Evolutionary conservation across 192 early-diverging fungal species (phyloP), one percentile per base, ranked within the genome.

Genomic region (Chytriomyces sp.): DNA sequence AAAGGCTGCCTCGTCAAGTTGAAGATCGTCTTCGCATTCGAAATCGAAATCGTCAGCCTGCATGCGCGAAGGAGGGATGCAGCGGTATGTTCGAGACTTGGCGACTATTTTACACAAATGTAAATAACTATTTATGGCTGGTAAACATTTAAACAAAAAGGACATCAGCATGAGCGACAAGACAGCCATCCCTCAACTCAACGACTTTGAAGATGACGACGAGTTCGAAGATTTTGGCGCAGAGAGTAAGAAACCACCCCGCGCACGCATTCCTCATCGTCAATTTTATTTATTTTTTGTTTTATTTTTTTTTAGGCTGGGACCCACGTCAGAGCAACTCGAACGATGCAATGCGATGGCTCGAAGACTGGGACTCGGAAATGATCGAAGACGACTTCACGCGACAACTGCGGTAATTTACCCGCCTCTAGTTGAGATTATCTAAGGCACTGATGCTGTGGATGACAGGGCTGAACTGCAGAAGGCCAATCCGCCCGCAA

Each of bases 361-460:
- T 57, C 16, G 53, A 57, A 57, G 53, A 57, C 53, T 57, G 53
- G 53, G 53, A 57, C 53, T 57, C 53, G 53, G 53, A 57, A 57
- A 57, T n/a, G 16, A 57, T 57, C 20, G 53, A 57, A n/a, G 53
- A 57, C 53, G 53, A 57, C 53, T 57, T 57, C 53, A 57, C 53
- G 20, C 13, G 20, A 20, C 53, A 57, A 20, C 53, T 57, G 53
- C 53, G 53, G 53, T 57, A 20, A 57, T 13, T 57, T 3, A 57
- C 13, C 20, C 16, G 53, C 16, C 53, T n/a, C 16, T 20, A 57
- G 53, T 20, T 13, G 53, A 20, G 53, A 57, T 1, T 13, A 3
- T 13, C 13, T 13, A 4, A 57, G 53, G 3, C 20, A 20, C 16
- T 57, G 16, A n/a, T 13, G 20, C 53, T 13, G 20, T 20, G 53